Percentiles rank a stretch among this genome's conserved stretches.
These are phyloP conservation scores for Annulohypoxylon maeteangense DNA, from an alignment of 495 filamentous ascomycete genomes.

Conservation along the genomic window DNA sequence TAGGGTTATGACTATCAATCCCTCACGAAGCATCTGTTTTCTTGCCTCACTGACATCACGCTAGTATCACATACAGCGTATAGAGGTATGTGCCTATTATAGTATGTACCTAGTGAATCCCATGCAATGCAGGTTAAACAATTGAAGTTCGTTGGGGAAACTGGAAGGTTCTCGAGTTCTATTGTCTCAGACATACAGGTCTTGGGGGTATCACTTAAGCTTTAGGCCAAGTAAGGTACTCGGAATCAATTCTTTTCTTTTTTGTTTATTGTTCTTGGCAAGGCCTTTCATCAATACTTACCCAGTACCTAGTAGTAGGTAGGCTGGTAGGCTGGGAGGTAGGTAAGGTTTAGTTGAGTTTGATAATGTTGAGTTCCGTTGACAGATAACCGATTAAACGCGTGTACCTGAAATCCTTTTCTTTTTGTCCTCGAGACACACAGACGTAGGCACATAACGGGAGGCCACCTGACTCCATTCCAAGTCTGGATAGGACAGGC, in stretches of 20 bases:
- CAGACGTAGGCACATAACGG: constrained; percentile 1
- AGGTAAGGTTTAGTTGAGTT: constrained; percentile 7
- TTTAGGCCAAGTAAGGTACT: constrained; percentile 25
- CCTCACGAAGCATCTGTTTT: constrained; percentile 14
- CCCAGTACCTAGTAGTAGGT: not conserved
- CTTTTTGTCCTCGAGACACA: constrained; percentile 16
- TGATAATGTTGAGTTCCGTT: constrained; percentile 19
- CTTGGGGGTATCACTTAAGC: constrained; percentile 9
- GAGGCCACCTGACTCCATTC: constrained; percentile 35
- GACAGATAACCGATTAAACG: constrained; percentile 29
- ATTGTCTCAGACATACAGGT: constrained; percentile 37
- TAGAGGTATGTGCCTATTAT: too few relatives aligned
- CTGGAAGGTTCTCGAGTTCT: constrained; percentile 1
- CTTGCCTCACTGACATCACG: constrained; percentile 28
- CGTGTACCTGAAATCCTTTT: not conserved
- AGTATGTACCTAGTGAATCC: constrained; percentile 5
- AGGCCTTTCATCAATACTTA: constrained; percentile 14
- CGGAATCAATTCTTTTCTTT: constrained; percentile 11
- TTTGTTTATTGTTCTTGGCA: constrained; percentile 22
- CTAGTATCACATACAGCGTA: not conserved
- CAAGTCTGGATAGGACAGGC: not conserved
- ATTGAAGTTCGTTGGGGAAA: constrained; percentile 24
- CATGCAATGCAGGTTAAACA: not conserved
- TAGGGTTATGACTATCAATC: constrained; percentile 31
- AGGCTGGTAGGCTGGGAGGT: not conserved